Conservation (phyloP, 2,329 filamentous ascomycete species). For the Trichoderma pleuroti region DNA sequence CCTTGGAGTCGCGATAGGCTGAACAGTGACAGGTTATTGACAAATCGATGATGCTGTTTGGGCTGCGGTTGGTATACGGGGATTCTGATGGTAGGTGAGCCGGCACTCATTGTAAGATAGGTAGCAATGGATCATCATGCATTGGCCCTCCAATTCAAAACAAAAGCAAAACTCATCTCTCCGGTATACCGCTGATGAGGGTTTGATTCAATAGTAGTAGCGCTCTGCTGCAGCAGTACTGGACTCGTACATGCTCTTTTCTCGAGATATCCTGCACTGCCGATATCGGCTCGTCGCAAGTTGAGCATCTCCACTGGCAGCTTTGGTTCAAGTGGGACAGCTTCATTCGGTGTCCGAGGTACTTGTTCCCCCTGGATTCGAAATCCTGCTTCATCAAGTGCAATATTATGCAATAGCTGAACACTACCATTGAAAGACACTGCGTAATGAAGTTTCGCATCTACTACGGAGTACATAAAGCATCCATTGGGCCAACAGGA, state of each 20-base stretch:
- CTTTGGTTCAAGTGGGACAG: slow-evolving; percentile 1
- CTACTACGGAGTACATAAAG: neutral
- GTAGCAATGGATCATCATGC: neutral
- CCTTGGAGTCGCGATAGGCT: neutral
- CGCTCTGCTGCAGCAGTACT: neutral
- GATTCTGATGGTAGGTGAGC: neutral
- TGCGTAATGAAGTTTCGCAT: neutral
- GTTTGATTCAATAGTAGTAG: neutral
- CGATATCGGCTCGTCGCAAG: slow-evolving; percentile 16
- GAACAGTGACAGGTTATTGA: neutral
- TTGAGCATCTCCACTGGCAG: slow-evolving; percentile 6
- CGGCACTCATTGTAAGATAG: neutral
- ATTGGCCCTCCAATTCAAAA: neutral
- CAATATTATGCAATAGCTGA: neutral
- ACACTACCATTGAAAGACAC: neutral
- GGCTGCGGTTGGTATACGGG: neutral
- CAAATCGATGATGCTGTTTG: neutral
- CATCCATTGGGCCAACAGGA: neutral
- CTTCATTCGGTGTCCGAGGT: neutral
- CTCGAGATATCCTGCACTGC: neutral
- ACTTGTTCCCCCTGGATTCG: neutral
- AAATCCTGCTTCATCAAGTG: neutral
- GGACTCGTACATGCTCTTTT: neutral
- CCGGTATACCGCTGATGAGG: neutral
- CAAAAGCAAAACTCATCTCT: neutral